Percentiles rank a stretch among this genome's conserved stretches.
Conservation (phyloP, 2,329 filamentous ascomycete species). For the Neonectria neomacrospora region DNA sequence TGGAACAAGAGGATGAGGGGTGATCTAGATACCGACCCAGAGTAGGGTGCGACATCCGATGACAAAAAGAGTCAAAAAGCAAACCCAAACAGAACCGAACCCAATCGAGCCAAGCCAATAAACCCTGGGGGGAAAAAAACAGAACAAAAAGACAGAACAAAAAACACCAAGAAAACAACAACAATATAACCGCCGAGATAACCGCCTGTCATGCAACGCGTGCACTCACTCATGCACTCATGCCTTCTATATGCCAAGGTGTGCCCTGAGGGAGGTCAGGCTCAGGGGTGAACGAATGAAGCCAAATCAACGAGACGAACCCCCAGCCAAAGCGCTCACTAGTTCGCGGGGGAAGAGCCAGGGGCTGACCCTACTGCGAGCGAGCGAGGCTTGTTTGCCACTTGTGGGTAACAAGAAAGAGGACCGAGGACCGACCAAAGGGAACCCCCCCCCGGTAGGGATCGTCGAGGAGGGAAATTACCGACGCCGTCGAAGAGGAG, state of each 20-base stretch:
- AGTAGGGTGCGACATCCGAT: slow-evolving; percentile 3
- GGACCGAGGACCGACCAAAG: neutral
- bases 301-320: slow-evolving; percentile 7
- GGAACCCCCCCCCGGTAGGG: neutral
- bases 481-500: slow-evolving; percentile 9
- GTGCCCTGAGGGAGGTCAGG: slow-evolving; percentile 9
- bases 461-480: slow-evolving; percentile 22
- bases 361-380: slow-evolving; percentile 4
- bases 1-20: slow-evolving; percentile 27
- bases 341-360: slow-evolving; percentile 7
- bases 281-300: slow-evolving; percentile 14
- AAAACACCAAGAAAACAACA: slow-evolving; percentile 4
- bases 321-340: slow-evolving; percentile 4
- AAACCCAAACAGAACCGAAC: neutral
- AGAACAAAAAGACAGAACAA: too few relatives aligned
- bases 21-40: slow-evolving; percentile 18
- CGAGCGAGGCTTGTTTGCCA: slow-evolving; percentile 1
- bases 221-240: slow-evolving; percentile 18
- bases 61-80: slow-evolving; percentile 3
- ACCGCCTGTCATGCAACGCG: slow-evolving; percentile 34
- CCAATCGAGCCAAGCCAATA: neutral
- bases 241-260: slow-evolving; percentile 27
- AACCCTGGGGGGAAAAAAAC: too few relatives aligned
- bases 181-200: slow-evolving; percentile 33
- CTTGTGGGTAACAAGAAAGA: neutral